These are phyloP conservation scores for Lipomyces japonicus DNA, from an alignment of 805 yeast genomes.

Conservation along the genomic window DNA sequence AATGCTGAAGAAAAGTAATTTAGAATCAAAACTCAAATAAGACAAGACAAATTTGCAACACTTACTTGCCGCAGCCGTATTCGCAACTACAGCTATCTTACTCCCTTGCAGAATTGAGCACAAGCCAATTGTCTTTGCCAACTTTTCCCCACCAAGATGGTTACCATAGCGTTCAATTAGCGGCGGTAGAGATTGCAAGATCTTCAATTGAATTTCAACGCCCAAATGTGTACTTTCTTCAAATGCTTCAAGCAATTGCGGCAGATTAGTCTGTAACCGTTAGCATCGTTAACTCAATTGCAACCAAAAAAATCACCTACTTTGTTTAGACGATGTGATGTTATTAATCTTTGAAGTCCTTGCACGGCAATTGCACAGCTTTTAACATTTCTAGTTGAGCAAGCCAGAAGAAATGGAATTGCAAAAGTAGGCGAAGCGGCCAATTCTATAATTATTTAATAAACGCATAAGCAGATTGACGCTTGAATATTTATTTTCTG, in stretches of 20 bases:
- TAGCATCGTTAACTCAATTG: background rate
- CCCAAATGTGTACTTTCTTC: conserved; percentile 72
- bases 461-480: background rate
- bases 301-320: conserved; percentile 38
- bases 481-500: background rate
- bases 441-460: conserved; percentile 34
- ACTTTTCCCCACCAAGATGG: conserved; percentile 51
- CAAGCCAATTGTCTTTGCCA: conserved; percentile 59
- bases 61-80: conserved; percentile 79
- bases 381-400: conserved; percentile 71
- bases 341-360: conserved; percentile 59
- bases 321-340: conserved; percentile 52
- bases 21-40: background rate
- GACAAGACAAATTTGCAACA: background rate
- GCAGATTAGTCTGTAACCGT: conserved; percentile 30
- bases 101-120: conserved; percentile 71
- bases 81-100: conserved; percentile 71
- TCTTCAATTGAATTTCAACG: conserved; percentile 78
- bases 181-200: conserved; percentile 76
- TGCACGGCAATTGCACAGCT: conserved; percentile 69
- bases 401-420: conserved; percentile 66
- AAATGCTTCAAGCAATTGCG: conserved; percentile 60
- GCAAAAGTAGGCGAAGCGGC: conserved; percentile 52
- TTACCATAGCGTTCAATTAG: conserved; percentile 61
- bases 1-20: conserved; percentile 43